Evolutionary conservation across 2,329 filamentous ascomycete genomes (phyloP).

Genomic region (Didymella sp.): DNA sequence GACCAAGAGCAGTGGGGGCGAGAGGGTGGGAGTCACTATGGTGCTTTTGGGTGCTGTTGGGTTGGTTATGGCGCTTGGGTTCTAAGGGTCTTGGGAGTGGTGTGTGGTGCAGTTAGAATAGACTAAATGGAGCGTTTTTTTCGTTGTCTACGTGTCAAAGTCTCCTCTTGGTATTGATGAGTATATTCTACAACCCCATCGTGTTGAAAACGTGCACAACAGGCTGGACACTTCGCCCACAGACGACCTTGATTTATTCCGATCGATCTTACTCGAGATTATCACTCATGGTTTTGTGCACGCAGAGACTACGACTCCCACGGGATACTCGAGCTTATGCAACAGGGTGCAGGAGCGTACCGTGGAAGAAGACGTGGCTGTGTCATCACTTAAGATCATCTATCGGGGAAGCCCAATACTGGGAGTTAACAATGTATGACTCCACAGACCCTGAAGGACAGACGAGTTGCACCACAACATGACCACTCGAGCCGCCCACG

Average conservation of each 20-base stretch:
- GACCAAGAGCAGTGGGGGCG: constrained; percentile 5
- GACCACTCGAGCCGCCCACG: not conserved
- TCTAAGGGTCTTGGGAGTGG: not conserved
- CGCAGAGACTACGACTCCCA: not conserved
- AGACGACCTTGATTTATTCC: too few relatives aligned
- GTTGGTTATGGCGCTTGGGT: not conserved
- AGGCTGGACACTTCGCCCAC: too few relatives aligned
- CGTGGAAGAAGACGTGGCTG: not conserved
- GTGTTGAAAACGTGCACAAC: too few relatives aligned
- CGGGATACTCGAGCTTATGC: too few relatives aligned
- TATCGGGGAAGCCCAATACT: too few relatives aligned
- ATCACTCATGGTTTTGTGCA: too few relatives aligned
- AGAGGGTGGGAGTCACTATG: not conserved
- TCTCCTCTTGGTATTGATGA: too few relatives aligned
- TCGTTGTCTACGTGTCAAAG: too few relatives aligned
- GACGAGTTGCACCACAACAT: not conserved
- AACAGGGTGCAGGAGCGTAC: not conserved
- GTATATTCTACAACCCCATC: too few relatives aligned
- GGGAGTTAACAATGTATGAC: not conserved
- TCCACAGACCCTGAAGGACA: not conserved
- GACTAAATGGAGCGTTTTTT: too few relatives aligned
- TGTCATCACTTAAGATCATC: not conserved
- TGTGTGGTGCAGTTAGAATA: too few relatives aligned
- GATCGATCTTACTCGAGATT: too few relatives aligned
- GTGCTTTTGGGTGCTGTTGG: constrained; percentile 1